phyloP scores from a whole-genome alignment of 176 grass and related monocot species.

The Lolium multiflorum region DNA sequence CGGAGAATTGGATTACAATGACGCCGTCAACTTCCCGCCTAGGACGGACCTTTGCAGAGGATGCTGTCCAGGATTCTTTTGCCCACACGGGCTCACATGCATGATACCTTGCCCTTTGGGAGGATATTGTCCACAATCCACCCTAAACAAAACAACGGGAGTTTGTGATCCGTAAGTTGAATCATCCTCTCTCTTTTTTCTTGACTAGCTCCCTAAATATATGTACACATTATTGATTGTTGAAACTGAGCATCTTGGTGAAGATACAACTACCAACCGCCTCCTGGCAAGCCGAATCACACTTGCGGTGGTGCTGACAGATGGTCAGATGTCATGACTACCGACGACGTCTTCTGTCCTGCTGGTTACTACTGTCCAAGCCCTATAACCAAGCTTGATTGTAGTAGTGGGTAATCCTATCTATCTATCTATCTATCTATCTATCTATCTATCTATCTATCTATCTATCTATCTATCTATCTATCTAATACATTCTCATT shows the following conservation, averaged over 20 bases:
- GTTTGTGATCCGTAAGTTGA: conserved; percentile 90
- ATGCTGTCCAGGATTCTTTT: conserved; percentile 89
- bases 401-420: conserved; percentile 94
- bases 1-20: conserved; percentile 50
- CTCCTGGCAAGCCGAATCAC: conserved; percentile 78
- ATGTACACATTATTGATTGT: too few relatives aligned
- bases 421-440: conserved; percentile 31
- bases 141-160: conserved; percentile 75
- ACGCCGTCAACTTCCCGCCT: conserved; percentile 57
- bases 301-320: conserved; percentile 79
- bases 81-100: conserved; percentile 90
- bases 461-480: too few relatives aligned
- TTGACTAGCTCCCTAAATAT: too few relatives aligned
- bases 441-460: too few relatives aligned
- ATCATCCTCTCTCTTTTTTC: background rate
- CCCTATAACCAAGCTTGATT: conserved; percentile 75
- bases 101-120: conserved; percentile 98
- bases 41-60: conserved; percentile 55
- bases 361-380: conserved; percentile 91
- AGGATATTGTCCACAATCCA: conserved; percentile 77
- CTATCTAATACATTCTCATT: too few relatives aligned
- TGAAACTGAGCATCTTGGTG: background rate
- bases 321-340: conserved; percentile 78
- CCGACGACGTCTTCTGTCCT: conserved; percentile 77
- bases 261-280: conserved; percentile 86